These are phyloP conservation scores for Penicillium sp. DNA, from an alignment of 2,329 filamentous ascomycete genomes.

Conservation along the genomic window DNA sequence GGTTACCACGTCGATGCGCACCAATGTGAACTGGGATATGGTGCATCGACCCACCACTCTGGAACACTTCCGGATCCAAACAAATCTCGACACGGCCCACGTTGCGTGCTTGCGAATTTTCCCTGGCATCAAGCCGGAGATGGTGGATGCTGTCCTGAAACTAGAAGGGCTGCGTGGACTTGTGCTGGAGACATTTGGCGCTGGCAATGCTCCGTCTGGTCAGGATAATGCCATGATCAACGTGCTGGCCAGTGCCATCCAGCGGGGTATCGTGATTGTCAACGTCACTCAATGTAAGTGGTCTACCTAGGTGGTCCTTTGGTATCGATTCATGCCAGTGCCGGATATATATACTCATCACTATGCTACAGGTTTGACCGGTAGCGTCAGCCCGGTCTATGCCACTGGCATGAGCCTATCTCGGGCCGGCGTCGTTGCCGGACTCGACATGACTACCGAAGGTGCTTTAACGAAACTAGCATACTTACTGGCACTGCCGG, in stretches of 20 bases:
- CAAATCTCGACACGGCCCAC: constrained; percentile 80
- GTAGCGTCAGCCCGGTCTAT: constrained; percentile 78
- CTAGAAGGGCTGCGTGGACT: constrained; percentile 78
- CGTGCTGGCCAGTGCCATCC: constrained; percentile 76
- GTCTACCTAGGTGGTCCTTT: constrained; percentile 42
- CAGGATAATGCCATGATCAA: constrained; percentile 77
- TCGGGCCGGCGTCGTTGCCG: constrained; percentile 83
- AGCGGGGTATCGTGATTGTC: constrained; percentile 81
- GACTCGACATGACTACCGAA: constrained; percentile 86
- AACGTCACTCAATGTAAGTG: constrained; percentile 86
- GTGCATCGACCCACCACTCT: constrained; percentile 75
- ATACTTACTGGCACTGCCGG: constrained; percentile 75
- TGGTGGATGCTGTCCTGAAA: constrained; percentile 82
- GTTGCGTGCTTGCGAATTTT: constrained; percentile 90
- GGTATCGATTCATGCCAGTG: too few species aligned
- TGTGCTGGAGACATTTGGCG: constrained; percentile 89
- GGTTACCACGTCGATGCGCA: constrained; percentile 77
- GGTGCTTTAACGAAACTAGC: constrained; percentile 89
- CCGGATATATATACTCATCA: constrained; percentile 26
- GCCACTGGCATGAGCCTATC: constrained; percentile 77
- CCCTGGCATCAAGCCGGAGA: constrained; percentile 89
- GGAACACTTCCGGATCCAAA: constrained; percentile 73
- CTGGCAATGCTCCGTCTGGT: constrained; percentile 86
- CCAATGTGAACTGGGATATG: constrained; percentile 79
- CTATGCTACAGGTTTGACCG: constrained; percentile 56